Conservation (phyloP, 73 alveolate genomes). For the Urostyla sp. region DNA sequence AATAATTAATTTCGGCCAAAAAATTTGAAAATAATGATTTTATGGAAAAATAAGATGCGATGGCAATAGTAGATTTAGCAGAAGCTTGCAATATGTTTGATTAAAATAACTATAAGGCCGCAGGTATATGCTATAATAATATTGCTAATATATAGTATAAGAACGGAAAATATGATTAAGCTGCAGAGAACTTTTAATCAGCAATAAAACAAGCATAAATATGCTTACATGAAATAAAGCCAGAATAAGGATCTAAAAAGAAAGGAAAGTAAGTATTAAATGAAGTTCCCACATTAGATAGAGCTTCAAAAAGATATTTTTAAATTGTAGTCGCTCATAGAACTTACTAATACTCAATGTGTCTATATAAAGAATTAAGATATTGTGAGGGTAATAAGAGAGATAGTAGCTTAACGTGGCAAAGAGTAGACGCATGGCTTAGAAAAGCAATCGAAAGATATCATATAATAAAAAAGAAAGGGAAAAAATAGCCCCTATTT, state of each 20-base stretch:
- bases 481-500: constrained; percentile 25
- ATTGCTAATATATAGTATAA: constrained; percentile 66
- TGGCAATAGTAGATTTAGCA: constrained; percentile 71
- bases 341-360: constrained; percentile 43
- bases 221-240: constrained; percentile 5
- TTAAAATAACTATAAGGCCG: constrained; percentile 58
- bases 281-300: not conserved
- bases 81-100: constrained; percentile 74
- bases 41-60: constrained; percentile 52
- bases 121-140: constrained; percentile 76
- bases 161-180: constrained; percentile 58
- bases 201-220: constrained; percentile 54
- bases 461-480: not conserved
- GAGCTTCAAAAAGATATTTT: constrained; percentile 4
- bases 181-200: constrained; percentile 59
- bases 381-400: constrained; percentile 12
- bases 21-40: constrained; percentile 65
- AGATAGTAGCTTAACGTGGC: constrained; percentile 28
- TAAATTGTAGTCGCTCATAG: constrained; percentile 51
- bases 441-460: constrained; percentile 44
- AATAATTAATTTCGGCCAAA: constrained; percentile 50
- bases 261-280: not conserved
- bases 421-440: constrained; percentile 47
- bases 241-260: constrained; percentile 10
- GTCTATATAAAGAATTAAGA: constrained; percentile 45